A percentile compares a stretch with the other conserved stretches of the same genome.
Conservation (phyloP, 2,329 filamentous ascomycete species). For the Cercospora janseana region DNA sequence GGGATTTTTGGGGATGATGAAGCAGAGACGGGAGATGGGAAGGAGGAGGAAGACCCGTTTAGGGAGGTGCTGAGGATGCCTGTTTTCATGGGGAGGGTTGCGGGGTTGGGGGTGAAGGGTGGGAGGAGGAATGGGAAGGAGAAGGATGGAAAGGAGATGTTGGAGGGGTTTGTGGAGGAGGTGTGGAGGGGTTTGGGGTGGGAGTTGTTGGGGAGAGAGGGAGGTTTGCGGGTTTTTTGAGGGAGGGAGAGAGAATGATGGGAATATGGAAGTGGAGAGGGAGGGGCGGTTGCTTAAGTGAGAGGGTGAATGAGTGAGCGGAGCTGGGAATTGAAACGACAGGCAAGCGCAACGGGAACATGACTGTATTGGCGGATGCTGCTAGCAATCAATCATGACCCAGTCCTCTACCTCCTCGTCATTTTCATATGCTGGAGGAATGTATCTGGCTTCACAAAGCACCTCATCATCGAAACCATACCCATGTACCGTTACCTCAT, state of each 20-base stretch:
- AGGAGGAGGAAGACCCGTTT: constrained; percentile 40
- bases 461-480: constrained; percentile 3
- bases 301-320: too few species aligned
- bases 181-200: constrained; percentile 59
- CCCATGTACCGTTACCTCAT: not conserved
- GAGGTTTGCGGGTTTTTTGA: constrained; percentile 6
- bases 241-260: not conserved
- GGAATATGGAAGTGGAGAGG: not conserved
- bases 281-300: not conserved
- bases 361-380: too few species aligned
- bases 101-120: constrained; percentile 41
- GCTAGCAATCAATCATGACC: constrained; percentile 6
- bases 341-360: too few species aligned
- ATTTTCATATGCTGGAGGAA: not conserved
- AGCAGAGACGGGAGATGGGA: too few species aligned
- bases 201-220: constrained; percentile 46
- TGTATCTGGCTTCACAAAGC: not conserved
- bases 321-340: too few species aligned
- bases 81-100: constrained; percentile 23
- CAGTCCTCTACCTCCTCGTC: not conserved
- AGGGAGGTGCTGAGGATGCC: constrained; percentile 46
- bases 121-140: too few species aligned
- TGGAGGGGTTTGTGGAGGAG: constrained; percentile 56
- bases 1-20: constrained; percentile 45
- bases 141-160: too few species aligned